Evolutionary conservation across 805 yeast genomes (phyloP), one percentile per base, ranked within the genome.

Genomic region (Cyberlindnera mrakii): DNA sequence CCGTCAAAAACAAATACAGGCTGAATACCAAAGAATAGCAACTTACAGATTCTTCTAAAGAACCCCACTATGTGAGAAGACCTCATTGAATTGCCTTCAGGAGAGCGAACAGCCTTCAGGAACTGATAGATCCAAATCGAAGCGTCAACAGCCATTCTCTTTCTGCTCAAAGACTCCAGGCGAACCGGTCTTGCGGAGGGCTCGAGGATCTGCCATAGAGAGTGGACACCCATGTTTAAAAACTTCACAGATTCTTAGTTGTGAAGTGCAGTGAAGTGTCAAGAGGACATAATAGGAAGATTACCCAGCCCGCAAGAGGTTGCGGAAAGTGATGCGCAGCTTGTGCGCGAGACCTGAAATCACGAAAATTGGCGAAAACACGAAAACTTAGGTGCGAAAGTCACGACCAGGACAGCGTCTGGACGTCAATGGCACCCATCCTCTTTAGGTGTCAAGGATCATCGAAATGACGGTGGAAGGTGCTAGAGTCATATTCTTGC

Each of bases 61-160:
- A 93, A 93, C 8, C 99, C 99, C n/a, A 89, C 85, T 16, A 93
- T 78, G 60, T 93, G 99, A 0, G 96, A 82, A 47, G 80, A 85
- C 27, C 75, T 72, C 46, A 90, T 61, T 0, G 86, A 76, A 46
- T 83, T 77, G 7, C 98, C 99, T 27, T 84, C 83, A 33, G 77
- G 66, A 59, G 89, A 96, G 52, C 98, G 74, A 18, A 93, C 95
- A 1, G 98, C 98, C 60, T 91, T 93, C 50, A 93, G 68, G 58
- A 93, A 93, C 62, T 93, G 99, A 59, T 93, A 93, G 42, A 93
- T 85, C 99, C 99, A 93, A 50, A 93, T 93, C 3, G 98, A 91
- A 1, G 99, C 99, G 70, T 93, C 99, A 7, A 93, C 91, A 0
- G 99, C 99, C 54, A 93, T 68, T 41, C 75, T 70, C 58, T 82